Evolutionary conservation across 2,329 filamentous ascomycete genomes (phyloP).

Genomic region (Lasiodiplodia citricola): DNA sequence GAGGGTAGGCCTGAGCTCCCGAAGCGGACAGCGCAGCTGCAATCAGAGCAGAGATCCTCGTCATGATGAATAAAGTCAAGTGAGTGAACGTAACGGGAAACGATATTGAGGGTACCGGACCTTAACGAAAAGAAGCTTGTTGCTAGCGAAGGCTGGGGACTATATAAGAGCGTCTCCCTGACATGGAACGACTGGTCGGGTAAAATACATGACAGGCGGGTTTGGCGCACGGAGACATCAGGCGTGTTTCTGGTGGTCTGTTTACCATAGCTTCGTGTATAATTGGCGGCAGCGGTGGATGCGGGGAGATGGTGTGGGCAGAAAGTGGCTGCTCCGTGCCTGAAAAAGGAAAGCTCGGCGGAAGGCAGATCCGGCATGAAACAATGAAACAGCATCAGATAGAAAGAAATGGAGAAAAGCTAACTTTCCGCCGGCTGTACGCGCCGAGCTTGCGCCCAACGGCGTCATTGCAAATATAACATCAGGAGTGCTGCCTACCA

Average conservation of each 20-base stretch:
- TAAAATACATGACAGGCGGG: slow-evolving; percentile 13
- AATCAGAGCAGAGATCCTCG: slow-evolving; percentile 5
- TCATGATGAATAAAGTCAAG: slow-evolving; percentile 14
- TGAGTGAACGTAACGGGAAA: neutral
- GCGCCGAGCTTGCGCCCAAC: neutral
- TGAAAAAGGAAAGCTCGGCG: slow-evolving; percentile 18
- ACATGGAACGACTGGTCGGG: neutral
- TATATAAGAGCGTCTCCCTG: slow-evolving; percentile 1
- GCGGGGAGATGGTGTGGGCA: slow-evolving; percentile 18
- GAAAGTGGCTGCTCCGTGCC: slow-evolving; percentile 16
- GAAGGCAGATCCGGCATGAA: slow-evolving; percentile 21
- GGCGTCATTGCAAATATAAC: neutral
- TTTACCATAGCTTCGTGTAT: neutral
- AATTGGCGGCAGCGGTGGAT: neutral
- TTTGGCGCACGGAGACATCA: slow-evolving; percentile 9
- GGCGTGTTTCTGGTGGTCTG: slow-evolving; percentile 3
- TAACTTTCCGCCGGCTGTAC: neutral
- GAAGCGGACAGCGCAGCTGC: slow-evolving; percentile 20
- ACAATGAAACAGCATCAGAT: slow-evolving; percentile 19
- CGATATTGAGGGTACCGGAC: neutral
- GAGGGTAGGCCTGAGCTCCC: slow-evolving; percentile 5
- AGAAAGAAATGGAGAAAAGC: neutral
- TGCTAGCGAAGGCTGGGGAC: neutral
- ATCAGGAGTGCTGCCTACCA: neutral
- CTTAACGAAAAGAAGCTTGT: neutral